A percentile compares a stretch with the other conserved stretches of the same genome.
These are phyloP conservation scores for Tagetes erecta DNA, from an alignment of 129 eudicot species.

Conservation along the genomic window DNA sequence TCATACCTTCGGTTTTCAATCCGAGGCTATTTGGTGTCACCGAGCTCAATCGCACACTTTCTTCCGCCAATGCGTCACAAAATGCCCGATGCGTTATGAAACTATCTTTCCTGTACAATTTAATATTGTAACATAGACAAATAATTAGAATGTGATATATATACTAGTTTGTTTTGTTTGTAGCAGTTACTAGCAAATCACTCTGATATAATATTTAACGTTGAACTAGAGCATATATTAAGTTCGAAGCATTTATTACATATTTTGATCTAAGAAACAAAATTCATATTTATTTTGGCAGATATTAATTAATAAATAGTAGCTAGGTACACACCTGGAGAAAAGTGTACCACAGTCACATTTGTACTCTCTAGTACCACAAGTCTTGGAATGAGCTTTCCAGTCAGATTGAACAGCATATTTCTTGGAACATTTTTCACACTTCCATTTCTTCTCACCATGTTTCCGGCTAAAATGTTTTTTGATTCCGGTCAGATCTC, in stretches of 20 bases:
- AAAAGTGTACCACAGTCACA: constrained; percentile 99
- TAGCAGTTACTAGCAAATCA: too few relatives aligned
- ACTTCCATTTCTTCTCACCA: constrained; percentile 96
- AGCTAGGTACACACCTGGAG: constrained; percentile 62
- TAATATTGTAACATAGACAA: not conserved
- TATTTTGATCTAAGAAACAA: constrained; percentile 24
- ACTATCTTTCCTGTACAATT: constrained; percentile 82
- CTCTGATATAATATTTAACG: too few relatives aligned
- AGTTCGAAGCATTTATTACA: constrained; percentile 33
- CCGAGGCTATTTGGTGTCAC: constrained; percentile 49
- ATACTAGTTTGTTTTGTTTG: too few relatives aligned
- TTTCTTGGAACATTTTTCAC: constrained; percentile 94
- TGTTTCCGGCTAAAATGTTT: constrained; percentile 94
- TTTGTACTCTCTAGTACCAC: constrained; percentile 97
- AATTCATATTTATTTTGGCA: constrained; percentile 6
- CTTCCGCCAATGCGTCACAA: constrained; percentile 92
- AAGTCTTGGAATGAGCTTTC: constrained; percentile 99
- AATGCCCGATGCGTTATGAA: constrained; percentile 95
- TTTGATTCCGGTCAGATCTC: constrained; percentile 94
- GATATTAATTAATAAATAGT: constrained; percentile 6
- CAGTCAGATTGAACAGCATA: constrained; percentile 96
- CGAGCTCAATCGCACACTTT: constrained; percentile 59
- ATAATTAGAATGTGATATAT: constrained; percentile 8
- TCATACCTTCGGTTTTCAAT: constrained; percentile 49
- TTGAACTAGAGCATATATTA: too few relatives aligned